A percentile compares a stretch with the other conserved stretches of the same genome.
These are phyloP conservation scores for Pueraria montana DNA, from an alignment of 306 rosid genomes.

Conservation along the genomic window DNA sequence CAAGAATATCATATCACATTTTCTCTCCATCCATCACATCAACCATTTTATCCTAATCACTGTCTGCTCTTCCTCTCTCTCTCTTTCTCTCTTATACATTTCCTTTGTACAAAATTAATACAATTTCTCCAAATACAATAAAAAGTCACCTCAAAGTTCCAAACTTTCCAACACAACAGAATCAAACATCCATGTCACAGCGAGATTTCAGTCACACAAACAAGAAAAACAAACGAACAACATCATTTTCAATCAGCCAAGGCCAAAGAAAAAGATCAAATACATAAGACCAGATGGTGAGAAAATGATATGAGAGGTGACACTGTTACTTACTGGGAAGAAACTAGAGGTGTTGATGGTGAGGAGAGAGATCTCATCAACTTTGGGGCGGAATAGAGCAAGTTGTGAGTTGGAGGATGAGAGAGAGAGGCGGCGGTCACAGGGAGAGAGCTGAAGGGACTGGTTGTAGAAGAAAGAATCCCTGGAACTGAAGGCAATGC, in stretches of 20 bases:
- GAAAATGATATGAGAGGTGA: not conserved
- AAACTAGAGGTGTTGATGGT: conserved; percentile 67
- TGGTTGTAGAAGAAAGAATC: conserved; percentile 60
- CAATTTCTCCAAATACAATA: not conserved
- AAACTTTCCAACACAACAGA: conserved; percentile 5
- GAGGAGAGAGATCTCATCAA: conserved; percentile 84
- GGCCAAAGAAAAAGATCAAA: not conserved
- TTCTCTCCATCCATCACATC: not conserved
- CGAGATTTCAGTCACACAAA: not conserved
- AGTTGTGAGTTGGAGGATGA: conserved; percentile 64
- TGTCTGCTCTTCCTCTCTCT: not conserved
- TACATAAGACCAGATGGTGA: not conserved
- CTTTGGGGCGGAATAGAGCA: conserved; percentile 73
- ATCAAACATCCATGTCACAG: not conserved
- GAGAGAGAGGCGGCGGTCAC: conserved; percentile 73
- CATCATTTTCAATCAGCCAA: not conserved
- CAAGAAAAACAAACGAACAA: not conserved
- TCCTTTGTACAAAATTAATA: not conserved
- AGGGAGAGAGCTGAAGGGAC: conserved; percentile 79
- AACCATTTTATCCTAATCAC: not conserved
- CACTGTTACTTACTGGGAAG: conserved; percentile 56
- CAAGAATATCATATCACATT: not conserved
- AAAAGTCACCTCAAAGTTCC: conserved; percentile 31
- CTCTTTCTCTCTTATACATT: not conserved
- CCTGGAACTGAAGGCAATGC: conserved; percentile 69